Percentiles rank a stretch among this genome's conserved stretches.
phyloP scores from a whole-genome alignment of 1,284 basidiomycete genomes.

The Microbotryum lychnidis-dioicae region DNA sequence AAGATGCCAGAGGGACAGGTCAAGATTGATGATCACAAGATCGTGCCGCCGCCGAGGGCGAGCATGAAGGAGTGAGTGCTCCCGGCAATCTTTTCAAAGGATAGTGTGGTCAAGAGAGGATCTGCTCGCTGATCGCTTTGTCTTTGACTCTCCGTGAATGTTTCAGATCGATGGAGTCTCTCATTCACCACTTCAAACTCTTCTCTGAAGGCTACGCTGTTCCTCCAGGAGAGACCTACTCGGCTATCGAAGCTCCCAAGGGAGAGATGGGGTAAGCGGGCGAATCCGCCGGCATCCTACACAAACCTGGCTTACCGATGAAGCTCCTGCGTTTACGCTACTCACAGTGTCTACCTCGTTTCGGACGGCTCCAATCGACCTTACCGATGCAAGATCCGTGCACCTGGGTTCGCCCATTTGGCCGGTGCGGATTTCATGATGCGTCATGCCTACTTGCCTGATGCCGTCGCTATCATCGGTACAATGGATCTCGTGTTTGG shows the following conservation, averaged over 20 bases:
- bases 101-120: background rate
- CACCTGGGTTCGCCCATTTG: conserved; percentile 67
- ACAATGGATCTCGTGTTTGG: conserved; percentile 58
- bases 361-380: conserved; percentile 88
- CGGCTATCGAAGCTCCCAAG: conserved; percentile 96
- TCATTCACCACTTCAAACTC: conserved; percentile 93
- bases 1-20: conserved; percentile 91
- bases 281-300: too few relatives aligned
- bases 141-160: background rate
- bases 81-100: background rate
- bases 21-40: conserved; percentile 97
- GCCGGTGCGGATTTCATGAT: conserved; percentile 92
- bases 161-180: conserved; percentile 47
- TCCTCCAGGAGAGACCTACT: conserved; percentile 90
- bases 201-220: conserved; percentile 96
- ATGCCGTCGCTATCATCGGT: conserved; percentile 86
- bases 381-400: conserved; percentile 89
- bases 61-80: conserved; percentile 94
- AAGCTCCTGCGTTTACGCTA: background rate
- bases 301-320: background rate
- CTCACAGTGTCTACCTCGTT: conserved; percentile 66
- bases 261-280: conserved; percentile 66
- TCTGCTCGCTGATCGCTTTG: too few relatives aligned
- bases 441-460: conserved; percentile 73
- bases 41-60: conserved; percentile 91